Evolutionary conservation across 495 filamentous ascomycete species (phyloP), one percentile per base, ranked within the genome.

Genomic region (Melanomma pulvis-pyrius): DNA sequence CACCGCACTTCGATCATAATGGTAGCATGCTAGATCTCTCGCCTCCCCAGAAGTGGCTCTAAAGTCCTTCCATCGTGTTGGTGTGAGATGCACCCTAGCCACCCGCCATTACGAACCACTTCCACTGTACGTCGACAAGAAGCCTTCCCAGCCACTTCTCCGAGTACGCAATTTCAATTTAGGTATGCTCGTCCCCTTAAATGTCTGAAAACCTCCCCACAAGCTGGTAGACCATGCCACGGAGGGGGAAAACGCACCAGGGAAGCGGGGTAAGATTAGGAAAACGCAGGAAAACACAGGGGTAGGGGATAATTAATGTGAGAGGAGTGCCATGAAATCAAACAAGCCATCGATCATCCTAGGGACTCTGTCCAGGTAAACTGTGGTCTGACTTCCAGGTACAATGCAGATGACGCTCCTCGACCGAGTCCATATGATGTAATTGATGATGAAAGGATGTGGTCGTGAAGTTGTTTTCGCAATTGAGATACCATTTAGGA

Each of bases 171-270:
- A 46, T 60, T 71, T 32, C 68, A 71, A 71, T 72, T 72, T 72
- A 62, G 53, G 6, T 59, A 56, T 69, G 44, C 46, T 69, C 70
- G 58, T 72, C 66, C 70, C 70, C 70, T 69, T 61, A 34, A 36
- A 36, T 36, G 15, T 59, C 53, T 59, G 30, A 56, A 67, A 69
- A 72, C 70, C 70, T 69, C 70, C 70, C 70, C 70, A 69, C 54
- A 63, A 54, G 70, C 70, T 67, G 66, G 70, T 55, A 72, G 70
- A 72, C 70, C 66, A 72, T 66, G 57, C 57, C 65, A 65, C 32
- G 61, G 52, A 59, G 61, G 61, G 30, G 54, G 63, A 36, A 36
- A 51, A 59, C 41, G 59, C 28, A 48, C 32, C 15, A 51, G 59
- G 34, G 30, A 34, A 49, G 21, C 24, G 51, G 55, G 22, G n/a